phyloP scores from a whole-genome alignment of 257 asterid genomes.

The Primulina tabacum region DNA sequence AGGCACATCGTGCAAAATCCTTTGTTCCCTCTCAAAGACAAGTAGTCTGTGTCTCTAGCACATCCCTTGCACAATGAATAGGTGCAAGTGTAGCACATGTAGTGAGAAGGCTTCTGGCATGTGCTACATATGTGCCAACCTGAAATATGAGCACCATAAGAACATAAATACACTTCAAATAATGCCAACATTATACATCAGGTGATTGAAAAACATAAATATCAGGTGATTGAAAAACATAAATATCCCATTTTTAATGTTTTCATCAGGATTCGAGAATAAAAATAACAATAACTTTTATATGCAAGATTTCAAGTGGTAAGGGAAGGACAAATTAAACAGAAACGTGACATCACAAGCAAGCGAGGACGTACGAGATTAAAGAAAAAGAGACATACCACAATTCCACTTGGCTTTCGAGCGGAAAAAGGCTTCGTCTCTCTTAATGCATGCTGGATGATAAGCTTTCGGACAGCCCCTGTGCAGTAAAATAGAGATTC shows the following conservation, averaged over 20 bases:
- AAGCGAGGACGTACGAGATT: background rate
- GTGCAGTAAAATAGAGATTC: constrained; percentile 25
- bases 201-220: background rate
- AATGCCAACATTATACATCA: constrained; percentile 11
- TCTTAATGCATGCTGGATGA: constrained; percentile 89
- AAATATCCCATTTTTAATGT: constrained; percentile 18
- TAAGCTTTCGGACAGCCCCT: constrained; percentile 99
- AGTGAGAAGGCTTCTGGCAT: constrained; percentile 70
- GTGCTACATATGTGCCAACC: constrained; percentile 99
- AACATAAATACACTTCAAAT: constrained; percentile 14
- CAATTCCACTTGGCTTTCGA: constrained; percentile 87
- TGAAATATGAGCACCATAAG: constrained; percentile 40
- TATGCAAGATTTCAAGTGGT: constrained; percentile 12
- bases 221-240: no score
- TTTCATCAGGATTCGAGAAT: background rate
- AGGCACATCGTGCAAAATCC: constrained; percentile 94
- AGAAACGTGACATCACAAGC: background rate
- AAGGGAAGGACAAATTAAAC: background rate
- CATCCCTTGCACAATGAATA: constrained; percentile 94
- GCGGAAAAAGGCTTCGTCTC: constrained; percentile 79
- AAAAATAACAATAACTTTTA: background rate
- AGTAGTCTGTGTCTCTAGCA: constrained; percentile 59
- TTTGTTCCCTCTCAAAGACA: constrained; percentile 69
- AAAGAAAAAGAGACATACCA: constrained; percentile 38
- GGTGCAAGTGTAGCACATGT: constrained; percentile 89